Evolutionary conservation across 2,329 filamentous ascomycete species (phyloP).

Genomic region (Colletotrichum karsti): DNA sequence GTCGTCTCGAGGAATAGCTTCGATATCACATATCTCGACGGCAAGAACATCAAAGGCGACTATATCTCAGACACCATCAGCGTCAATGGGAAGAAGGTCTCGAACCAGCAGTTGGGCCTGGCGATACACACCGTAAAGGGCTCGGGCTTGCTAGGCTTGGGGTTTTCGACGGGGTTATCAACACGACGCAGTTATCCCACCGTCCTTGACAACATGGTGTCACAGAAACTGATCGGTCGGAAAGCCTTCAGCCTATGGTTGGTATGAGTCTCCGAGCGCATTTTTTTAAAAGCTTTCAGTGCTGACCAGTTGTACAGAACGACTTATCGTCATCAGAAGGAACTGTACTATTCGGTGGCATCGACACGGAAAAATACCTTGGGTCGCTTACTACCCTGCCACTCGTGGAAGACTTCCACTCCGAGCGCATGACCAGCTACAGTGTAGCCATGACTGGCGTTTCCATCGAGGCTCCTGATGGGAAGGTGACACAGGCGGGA

Average conservation of each 20-base stretch:
- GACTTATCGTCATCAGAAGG: constrained; percentile 64
- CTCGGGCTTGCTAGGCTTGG: constrained; percentile 67
- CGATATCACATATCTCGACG: constrained; percentile 69
- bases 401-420: constrained; percentile 39
- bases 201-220: constrained; percentile 70
- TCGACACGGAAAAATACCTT: constrained; percentile 72
- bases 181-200: constrained; percentile 57
- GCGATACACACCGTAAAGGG: constrained; percentile 57
- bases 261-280: constrained; percentile 35
- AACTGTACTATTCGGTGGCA: constrained; percentile 77
- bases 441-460: constrained; percentile 46
- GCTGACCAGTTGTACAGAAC: constrained; percentile 44
- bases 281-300: too few relatives aligned
- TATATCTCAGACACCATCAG: constrained; percentile 66
- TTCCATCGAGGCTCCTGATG: constrained; percentile 38
- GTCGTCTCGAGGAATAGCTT: constrained; percentile 55
- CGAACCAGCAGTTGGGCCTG: constrained; percentile 63
- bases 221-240: constrained; percentile 67
- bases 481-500: constrained; percentile 40
- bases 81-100: constrained; percentile 57
- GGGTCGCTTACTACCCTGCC: constrained; percentile 74
- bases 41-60: constrained; percentile 60
- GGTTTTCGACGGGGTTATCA: constrained; percentile 61
- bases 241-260: constrained; percentile 76
- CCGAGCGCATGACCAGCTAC: constrained; percentile 48